Base-by-base conservation (phyloP, 2,329 filamentous ascomycete genomes). In the Hirsutella thompsonii region DNA sequence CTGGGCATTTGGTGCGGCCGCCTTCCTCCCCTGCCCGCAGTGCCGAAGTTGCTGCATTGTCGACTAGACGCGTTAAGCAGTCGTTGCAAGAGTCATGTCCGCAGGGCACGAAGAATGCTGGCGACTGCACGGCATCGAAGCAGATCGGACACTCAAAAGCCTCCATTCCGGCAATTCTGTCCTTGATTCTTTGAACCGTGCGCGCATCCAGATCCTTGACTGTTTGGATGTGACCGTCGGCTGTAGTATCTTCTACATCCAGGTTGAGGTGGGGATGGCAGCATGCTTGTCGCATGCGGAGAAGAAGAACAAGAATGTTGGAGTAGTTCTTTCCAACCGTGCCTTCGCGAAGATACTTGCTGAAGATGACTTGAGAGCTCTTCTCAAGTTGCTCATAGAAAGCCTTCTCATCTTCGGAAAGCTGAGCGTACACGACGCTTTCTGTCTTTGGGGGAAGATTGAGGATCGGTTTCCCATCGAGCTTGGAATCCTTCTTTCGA, bases 101-200 rank as follows among this genome's bases (percentile, higher is more conserved):
- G 53, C 88, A 94, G 1, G 86, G 86, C 39, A 86, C 69, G 57
- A 89, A 81, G 47, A 94, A 84, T 3, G 74, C 74, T 0, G 85
- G 83, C 46, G 89, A 88, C 13, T 73, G 68, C 6, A 81, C 76
- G 2, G 69, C 78, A 52, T 94, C 88, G 44, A 83, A 80, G 56
- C 88, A 94, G 18, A 92, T 79, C 0, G 84, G 84, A 52, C 88
- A 94, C 55, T 89, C 81, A 38, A 90, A 85, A 2, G 68, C 72
- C 1, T 77, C 68, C 1, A 58, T 55, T 1, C 53, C 55, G 48
- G 66, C 81, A 53, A 92, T 70, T 6, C 85, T 76, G 14, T 65
- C 55, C 49, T 66, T 82, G 54, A 92, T 70, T 6, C 85, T 76
- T n/a, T 65, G 54, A 16, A 93, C 68, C 11, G 86, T 82, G 14